Evolutionary conservation across 768 basidiomycete genomes (phyloP).

Genomic region (Clathrus columnatus): DNA sequence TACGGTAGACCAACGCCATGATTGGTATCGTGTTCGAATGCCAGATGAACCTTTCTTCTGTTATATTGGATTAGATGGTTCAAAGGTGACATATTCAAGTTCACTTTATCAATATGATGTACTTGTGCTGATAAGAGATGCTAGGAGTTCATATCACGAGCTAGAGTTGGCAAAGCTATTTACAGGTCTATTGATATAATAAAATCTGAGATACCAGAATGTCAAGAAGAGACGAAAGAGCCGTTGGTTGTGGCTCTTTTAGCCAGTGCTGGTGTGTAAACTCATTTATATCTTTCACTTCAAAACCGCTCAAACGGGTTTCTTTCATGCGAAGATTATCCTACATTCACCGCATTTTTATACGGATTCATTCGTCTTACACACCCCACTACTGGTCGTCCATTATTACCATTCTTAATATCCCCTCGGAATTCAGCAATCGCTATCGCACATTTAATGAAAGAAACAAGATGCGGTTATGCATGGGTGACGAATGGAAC

Average conservation of each 20-base stretch:
- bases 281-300: too few species aligned
- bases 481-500: constrained; percentile 15
- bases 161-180: neutral
- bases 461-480: constrained; percentile 16
- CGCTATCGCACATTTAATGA: constrained; percentile 20
- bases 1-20: constrained; percentile 4
- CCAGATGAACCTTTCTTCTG: neutral
- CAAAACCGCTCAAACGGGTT: neutral
- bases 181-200: constrained; percentile 2
- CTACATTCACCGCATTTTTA: constrained; percentile 13
- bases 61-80: neutral
- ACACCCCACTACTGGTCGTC: neutral
- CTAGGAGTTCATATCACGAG: neutral
- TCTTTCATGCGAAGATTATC: constrained; percentile 21
- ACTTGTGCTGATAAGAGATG: neutral
- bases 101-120: neutral
- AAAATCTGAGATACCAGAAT: neutral
- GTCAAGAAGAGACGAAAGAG: neutral
- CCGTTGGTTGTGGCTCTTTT: constrained; percentile 10
- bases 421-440: neutral
- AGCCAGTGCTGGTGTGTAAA: constrained; percentile 7
- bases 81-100: neutral
- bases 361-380: neutral
- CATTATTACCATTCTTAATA: neutral
- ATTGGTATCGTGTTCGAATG: neutral